Percentiles rank a stretch among this genome's conserved stretches.
Conservation (phyloP, 805 yeast species). For the Saccharomycopsis sp. region DNA sequence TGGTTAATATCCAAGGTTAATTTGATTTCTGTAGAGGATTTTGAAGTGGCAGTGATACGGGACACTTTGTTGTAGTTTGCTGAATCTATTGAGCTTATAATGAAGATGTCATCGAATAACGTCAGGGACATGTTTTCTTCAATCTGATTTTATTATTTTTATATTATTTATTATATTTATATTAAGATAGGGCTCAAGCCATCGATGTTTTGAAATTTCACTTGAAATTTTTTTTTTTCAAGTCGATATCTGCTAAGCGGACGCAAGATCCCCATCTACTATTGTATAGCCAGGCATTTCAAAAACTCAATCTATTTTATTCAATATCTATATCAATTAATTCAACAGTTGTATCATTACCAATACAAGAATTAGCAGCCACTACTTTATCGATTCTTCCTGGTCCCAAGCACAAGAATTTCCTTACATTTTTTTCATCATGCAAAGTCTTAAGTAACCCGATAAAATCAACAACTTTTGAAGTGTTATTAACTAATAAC, state of each 20-base stretch:
- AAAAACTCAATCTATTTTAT: too few relatives aligned
- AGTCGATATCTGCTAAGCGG: too few relatives aligned
- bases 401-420: constrained; percentile 15
- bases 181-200: too few relatives aligned
- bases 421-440: constrained; percentile 7
- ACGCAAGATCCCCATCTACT: too few relatives aligned
- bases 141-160: too few relatives aligned
- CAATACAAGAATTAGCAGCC: too few relatives aligned
- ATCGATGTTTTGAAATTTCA: too few relatives aligned
- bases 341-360: too few relatives aligned
- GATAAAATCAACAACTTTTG: constrained; percentile 16
- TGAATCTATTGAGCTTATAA: constrained; percentile 73
- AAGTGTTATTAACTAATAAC: constrained; percentile 14
- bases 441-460: constrained; percentile 13
- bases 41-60: constrained; percentile 77
- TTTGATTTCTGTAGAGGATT: constrained; percentile 59
- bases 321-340: too few relatives aligned
- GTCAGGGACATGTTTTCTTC: constrained; percentile 63
- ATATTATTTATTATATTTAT: too few relatives aligned
- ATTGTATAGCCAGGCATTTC: too few relatives aligned
- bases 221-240: too few relatives aligned
- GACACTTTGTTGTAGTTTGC: constrained; percentile 90
- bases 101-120: constrained; percentile 89
- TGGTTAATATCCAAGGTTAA: constrained; percentile 85
- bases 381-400: constrained; percentile 11